Evolutionary conservation across 768 basidiomycete species (phyloP).

Genomic region (Leccinum aurantiacum): DNA sequence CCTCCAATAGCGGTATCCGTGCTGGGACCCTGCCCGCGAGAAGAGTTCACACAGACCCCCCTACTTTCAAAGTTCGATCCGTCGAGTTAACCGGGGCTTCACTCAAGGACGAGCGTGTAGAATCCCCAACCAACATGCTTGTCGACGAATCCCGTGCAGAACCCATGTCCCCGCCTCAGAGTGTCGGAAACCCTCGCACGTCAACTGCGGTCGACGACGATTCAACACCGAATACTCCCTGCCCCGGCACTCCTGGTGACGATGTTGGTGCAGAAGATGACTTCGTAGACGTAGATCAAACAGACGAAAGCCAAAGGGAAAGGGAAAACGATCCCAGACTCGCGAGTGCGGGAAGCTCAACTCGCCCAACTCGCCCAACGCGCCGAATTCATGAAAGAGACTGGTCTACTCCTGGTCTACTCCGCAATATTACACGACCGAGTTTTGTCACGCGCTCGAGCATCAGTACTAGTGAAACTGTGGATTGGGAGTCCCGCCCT

Average conservation of each 20-base stretch:
- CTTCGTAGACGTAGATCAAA: constrained; percentile 13
- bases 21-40: constrained; percentile 23
- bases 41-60: constrained; percentile 46
- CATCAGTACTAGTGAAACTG: constrained; percentile 91
- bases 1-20: constrained; percentile 40
- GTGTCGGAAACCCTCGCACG: constrained; percentile 8
- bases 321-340: constrained; percentile 42
- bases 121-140: neutral
- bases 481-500: constrained; percentile 70
- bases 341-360: constrained; percentile 46
- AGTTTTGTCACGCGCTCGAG: constrained; percentile 88
- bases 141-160: constrained; percentile 2
- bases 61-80: constrained; percentile 38
- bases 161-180: constrained; percentile 32
- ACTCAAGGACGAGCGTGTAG: constrained; percentile 47
- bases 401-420: constrained; percentile 77
- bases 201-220: too few species aligned
- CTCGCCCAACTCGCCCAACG: constrained; percentile 50
- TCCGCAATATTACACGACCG: constrained; percentile 77
- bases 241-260: neutral
- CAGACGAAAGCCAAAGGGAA: constrained; percentile 30
- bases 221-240: too few species aligned
- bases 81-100: constrained; percentile 41
- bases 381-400: constrained; percentile 60
- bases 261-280: constrained; percentile 11